Evolutionary conservation across 1,139 yeast species (phyloP).

Genomic region (Scheffersomyces segobiensis): DNA sequence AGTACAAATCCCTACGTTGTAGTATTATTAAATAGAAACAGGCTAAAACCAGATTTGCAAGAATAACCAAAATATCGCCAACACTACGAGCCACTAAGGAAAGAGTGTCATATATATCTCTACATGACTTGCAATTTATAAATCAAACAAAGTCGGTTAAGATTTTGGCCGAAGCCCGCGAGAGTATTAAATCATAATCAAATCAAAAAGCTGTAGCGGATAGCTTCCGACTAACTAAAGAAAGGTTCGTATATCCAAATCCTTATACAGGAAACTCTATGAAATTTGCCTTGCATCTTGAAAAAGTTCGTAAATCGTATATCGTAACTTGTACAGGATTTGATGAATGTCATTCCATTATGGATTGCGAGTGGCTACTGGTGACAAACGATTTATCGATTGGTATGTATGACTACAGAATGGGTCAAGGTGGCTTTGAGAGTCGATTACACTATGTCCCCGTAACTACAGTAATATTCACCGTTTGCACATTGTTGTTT

Average conservation of each 20-base stretch:
- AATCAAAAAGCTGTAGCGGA: not conserved
- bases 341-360: not conserved
- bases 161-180: not conserved
- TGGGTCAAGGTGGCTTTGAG: not conserved
- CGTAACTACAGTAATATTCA: not conserved
- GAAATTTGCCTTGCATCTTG: not conserved
- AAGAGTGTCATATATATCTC: not conserved
- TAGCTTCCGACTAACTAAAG: not conserved
- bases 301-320: not conserved
- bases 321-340: not conserved
- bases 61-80: not conserved
- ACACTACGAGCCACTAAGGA: not conserved
- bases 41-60: not conserved
- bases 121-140: not conserved
- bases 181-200: not conserved
- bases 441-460: not conserved
- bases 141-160: not conserved
- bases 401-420: not conserved
- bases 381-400: not conserved
- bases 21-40: not conserved
- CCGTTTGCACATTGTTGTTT: not conserved
- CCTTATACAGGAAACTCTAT: not conserved
- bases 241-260: not conserved
- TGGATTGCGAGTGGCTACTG: not conserved
- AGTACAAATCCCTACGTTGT: not conserved